phyloP scores from a whole-genome alignment of 768 basidiomycete species.

The Mycena metata region DNA sequence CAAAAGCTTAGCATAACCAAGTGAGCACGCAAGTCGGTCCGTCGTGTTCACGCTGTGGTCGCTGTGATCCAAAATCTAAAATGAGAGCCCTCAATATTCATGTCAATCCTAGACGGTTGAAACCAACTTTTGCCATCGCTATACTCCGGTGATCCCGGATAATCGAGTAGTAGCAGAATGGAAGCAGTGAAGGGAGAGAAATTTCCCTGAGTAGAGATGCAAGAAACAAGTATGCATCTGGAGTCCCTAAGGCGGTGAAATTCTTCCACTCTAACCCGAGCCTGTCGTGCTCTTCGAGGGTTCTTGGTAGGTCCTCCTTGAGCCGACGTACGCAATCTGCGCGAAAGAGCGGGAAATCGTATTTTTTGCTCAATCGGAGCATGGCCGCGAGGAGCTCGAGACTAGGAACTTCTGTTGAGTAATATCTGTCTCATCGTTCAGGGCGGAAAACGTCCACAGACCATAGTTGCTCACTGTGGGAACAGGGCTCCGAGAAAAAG shows the following conservation, averaged over 20 bases:
- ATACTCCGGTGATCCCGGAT: no score
- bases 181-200: no score
- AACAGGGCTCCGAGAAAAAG: constrained; percentile 52
- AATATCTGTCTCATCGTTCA: neutral
- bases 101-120: no score
- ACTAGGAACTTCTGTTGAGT: neutral
- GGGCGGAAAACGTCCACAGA: neutral
- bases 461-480: neutral
- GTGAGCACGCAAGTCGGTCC: constrained; percentile 11
- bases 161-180: no score
- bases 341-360: constrained; percentile 4
- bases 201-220: constrained; percentile 1
- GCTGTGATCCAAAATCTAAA: constrained; percentile 2
- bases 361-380: constrained; percentile 2
- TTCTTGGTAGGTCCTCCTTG: neutral
- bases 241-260: neutral
- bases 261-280: no score
- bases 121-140: no score
- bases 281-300: neutral
- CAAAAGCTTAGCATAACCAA: constrained; percentile 9
- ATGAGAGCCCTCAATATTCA: no score
- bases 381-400: neutral
- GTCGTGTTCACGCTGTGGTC: neutral
- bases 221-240: neutral
- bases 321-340: constrained; percentile 21